phyloP scores from a whole-genome alignment of 2,329 filamentous ascomycete species.

The Verticillium isaacii region DNA sequence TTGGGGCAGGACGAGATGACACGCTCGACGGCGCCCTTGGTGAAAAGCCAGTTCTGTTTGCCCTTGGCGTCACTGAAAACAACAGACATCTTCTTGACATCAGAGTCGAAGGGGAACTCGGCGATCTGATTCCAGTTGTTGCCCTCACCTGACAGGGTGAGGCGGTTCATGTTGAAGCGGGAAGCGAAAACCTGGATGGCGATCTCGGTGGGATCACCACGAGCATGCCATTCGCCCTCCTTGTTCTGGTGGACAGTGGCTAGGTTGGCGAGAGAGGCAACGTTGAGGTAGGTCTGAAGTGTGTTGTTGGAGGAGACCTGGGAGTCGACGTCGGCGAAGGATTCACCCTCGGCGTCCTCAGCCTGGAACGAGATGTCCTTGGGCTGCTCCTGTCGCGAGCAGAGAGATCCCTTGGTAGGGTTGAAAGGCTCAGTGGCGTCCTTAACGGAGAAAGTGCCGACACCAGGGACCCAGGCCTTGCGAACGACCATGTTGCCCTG shows the following conservation, averaged over 20 bases:
- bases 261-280: constrained; percentile 62
- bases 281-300: constrained; percentile 53
- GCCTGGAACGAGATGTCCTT: constrained; percentile 26
- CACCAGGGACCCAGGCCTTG: constrained; percentile 46
- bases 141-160: constrained; percentile 43
- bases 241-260: constrained; percentile 54
- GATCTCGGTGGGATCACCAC: constrained; percentile 67
- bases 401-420: constrained; percentile 45
- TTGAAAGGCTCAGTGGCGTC: constrained; percentile 52
- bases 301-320: constrained; percentile 29
- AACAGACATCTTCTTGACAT: constrained; percentile 73
- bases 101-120: constrained; percentile 71
- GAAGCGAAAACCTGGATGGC: constrained; percentile 71
- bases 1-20: constrained; percentile 58
- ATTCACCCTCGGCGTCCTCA: constrained; percentile 21
- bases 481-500: constrained; percentile 50
- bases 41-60: constrained; percentile 46
- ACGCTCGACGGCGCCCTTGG: constrained; percentile 66
- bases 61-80: constrained; percentile 47
- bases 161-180: constrained; percentile 60
- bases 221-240: constrained; percentile 53
- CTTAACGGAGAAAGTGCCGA: constrained; percentile 40
- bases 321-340: constrained; percentile 31
- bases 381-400: constrained; percentile 28
- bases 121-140: constrained; percentile 54